A percentile compares a stretch with the other conserved stretches of the same genome.
Conservation (phyloP, 2,329 filamentous ascomycete genomes). For the Tolypocladium pustulatum region DNA sequence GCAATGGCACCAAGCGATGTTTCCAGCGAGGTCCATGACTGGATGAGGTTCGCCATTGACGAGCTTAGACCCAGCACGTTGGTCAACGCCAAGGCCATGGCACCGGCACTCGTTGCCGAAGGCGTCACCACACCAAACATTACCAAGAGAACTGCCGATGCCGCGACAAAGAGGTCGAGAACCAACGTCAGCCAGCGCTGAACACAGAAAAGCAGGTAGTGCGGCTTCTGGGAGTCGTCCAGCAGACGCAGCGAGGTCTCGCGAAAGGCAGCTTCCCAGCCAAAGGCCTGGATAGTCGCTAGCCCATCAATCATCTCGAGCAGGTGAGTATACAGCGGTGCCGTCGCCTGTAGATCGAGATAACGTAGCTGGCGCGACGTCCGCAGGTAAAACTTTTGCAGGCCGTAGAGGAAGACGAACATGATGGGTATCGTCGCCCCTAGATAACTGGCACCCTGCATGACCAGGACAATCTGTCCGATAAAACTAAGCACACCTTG, state of each 20-base stretch:
- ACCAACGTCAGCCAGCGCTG: slow-evolving; percentile 41
- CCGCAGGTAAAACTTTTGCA: slow-evolving; percentile 17
- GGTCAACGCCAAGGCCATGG: slow-evolving; percentile 11
- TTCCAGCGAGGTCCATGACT: slow-evolving; percentile 21
- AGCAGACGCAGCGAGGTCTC: slow-evolving; percentile 29
- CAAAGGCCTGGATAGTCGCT: slow-evolving; percentile 36
- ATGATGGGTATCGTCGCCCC: slow-evolving; percentile 29
- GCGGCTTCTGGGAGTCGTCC: slow-evolving; percentile 37
- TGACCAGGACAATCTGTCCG: neutral
- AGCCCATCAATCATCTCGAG: slow-evolving; percentile 35
- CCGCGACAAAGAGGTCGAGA: slow-evolving; percentile 29
- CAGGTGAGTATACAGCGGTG: slow-evolving; percentile 23
- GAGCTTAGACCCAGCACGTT: slow-evolving; percentile 16
- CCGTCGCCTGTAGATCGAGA: slow-evolving; percentile 24
- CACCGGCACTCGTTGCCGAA: slow-evolving; percentile 7
- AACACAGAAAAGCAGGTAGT: slow-evolving; percentile 37
- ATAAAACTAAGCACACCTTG: neutral
- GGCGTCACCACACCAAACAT: slow-evolving; percentile 24
- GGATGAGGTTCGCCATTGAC: slow-evolving; percentile 13
- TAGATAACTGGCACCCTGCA: slow-evolving; percentile 25
- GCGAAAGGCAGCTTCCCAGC: slow-evolving; percentile 31
- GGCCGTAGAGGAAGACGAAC: slow-evolving; percentile 8
- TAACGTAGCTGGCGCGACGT: slow-evolving; percentile 27
- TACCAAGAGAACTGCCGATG: slow-evolving; percentile 9
- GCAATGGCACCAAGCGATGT: slow-evolving; percentile 16